phyloP scores from a whole-genome alignment of 2,329 filamentous ascomycete species.

The Scedosporium boydii region DNA sequence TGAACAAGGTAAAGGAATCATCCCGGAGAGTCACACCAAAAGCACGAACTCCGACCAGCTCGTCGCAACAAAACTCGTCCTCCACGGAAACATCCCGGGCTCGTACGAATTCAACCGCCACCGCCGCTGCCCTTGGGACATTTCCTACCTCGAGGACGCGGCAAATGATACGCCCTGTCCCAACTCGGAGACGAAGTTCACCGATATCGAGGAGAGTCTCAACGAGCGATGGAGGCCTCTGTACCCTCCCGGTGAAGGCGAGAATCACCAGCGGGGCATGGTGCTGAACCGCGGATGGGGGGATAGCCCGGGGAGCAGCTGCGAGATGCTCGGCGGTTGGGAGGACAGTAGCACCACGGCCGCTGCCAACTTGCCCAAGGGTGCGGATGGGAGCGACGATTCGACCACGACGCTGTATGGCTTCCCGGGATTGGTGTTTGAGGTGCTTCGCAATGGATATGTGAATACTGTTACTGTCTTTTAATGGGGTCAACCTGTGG shows the following conservation, averaged over 20 bases:
- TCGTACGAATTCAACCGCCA: conserved; percentile 97
- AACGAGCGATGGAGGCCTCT: conserved; percentile 60
- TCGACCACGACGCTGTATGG: conserved; percentile 78
- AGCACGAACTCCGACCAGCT: conserved; percentile 50
- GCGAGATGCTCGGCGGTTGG: conserved; percentile 77
- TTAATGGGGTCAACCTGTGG: conserved; percentile 30
- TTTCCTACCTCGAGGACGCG: conserved; percentile 42
- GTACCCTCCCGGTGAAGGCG: conserved; percentile 46
- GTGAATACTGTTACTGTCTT: conserved; percentile 88
- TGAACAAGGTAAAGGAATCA: conserved; percentile 7
- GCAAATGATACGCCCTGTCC: conserved; percentile 26
- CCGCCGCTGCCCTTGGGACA: conserved; percentile 78
- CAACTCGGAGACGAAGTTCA: conserved; percentile 70
- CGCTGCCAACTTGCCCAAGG: conserved; percentile 35
- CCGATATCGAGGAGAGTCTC: conserved; percentile 60
- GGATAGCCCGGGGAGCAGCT: conserved; percentile 82
- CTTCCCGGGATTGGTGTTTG: conserved; percentile 89
- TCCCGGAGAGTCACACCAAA: conserved; percentile 22
- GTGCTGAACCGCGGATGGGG: conserved; percentile 86
- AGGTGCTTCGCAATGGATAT: conserved; percentile 85
- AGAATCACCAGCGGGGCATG: conserved; percentile 60
- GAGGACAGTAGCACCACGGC: conserved; percentile 53
- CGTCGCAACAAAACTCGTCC: conserved; percentile 81
- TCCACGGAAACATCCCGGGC: conserved; percentile 91
- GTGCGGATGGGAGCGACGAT: conserved; percentile 44